Evolutionary conservation across 768 basidiomycete genomes (phyloP).

Genomic region (Thelephora ganbajun): DNA sequence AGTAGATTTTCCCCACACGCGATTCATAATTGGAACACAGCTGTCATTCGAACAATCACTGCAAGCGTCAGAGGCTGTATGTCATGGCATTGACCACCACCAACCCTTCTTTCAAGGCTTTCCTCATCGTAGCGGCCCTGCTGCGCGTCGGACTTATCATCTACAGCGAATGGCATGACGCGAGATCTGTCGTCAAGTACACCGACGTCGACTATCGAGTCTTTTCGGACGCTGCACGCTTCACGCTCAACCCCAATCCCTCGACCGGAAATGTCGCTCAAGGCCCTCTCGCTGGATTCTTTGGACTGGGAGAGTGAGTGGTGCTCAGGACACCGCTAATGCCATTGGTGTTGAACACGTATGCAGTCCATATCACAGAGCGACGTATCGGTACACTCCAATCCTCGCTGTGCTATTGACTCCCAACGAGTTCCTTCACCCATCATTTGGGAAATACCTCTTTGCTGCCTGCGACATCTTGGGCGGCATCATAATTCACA

Average conservation of each 20-base stretch:
- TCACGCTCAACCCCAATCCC: conserved; percentile 34
- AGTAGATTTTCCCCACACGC: too few species aligned
- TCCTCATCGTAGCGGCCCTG: conserved; percentile 39
- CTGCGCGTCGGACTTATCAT: conserved; percentile 59
- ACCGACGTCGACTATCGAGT: conserved; percentile 98
- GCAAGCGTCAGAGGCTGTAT: too few species aligned
- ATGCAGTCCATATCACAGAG: conserved; percentile 72
- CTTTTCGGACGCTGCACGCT: conserved; percentile 82
- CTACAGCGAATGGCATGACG: conserved; percentile 88
- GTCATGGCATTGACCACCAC: too few species aligned
- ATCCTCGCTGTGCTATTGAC: conserved; percentile 70
- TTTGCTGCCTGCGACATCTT: conserved; percentile 77
- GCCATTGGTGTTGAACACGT: conserved; percentile 4
- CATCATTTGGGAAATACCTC: conserved; percentile 82
- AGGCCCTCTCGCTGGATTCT: conserved; percentile 36
- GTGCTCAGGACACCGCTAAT: neutral
- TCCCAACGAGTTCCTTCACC: conserved; percentile 71
- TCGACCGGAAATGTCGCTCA: conserved; percentile 35
- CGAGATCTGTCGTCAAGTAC: conserved; percentile 74
- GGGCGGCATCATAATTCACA: conserved; percentile 61
- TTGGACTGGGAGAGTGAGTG: conserved; percentile 66
- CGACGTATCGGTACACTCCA: conserved; percentile 96
- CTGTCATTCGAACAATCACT: too few species aligned
- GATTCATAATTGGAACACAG: too few species aligned
- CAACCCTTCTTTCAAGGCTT: conserved; percentile 29